Evolutionary conservation across 176 grass and related monocot species (phyloP).

Genomic region (Oropetium thomaeum): DNA sequence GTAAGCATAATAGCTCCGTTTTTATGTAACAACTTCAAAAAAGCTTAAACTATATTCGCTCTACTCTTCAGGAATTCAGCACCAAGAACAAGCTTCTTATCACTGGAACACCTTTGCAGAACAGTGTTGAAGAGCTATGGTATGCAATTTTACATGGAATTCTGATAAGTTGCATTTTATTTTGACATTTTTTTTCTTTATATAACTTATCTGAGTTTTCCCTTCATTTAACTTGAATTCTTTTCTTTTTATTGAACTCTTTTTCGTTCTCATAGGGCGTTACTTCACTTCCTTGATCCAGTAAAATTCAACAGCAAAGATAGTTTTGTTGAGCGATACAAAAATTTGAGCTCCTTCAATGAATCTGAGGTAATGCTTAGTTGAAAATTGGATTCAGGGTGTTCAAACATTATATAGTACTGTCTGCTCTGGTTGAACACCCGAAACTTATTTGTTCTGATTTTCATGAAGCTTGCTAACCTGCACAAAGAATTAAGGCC

Average conservation of each 20-base stretch:
- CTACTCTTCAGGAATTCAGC: slow-evolving; percentile 73
- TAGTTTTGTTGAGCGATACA: slow-evolving; percentile 98
- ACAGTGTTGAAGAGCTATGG: slow-evolving; percentile 98
- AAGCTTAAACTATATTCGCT: slow-evolving; percentile 16
- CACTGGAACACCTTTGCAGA: slow-evolving; percentile 97
- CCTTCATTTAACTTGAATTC: background rate
- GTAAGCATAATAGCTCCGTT: background rate
- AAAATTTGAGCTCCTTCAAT: slow-evolving; percentile 93
- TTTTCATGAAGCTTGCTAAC: slow-evolving; percentile 78
- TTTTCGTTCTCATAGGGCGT: slow-evolving; percentile 50
- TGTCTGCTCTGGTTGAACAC: slow-evolving; percentile 4
- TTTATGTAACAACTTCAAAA: background rate
- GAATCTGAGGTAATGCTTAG: slow-evolving; percentile 71
- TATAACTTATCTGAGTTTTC: background rate
- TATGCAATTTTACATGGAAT: slow-evolving; percentile 33
- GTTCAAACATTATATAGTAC: background rate
- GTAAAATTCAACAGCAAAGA: slow-evolving; percentile 92
- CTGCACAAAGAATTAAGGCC: slow-evolving; percentile 97
- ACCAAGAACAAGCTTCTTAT: slow-evolving; percentile 99
- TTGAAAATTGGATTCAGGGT: background rate
- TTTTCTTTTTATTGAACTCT: slow-evolving; percentile 10
- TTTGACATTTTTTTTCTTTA: slow-evolving; percentile 13
- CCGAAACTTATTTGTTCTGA: slow-evolving; percentile 23
- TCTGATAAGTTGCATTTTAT: background rate
- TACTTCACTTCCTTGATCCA: slow-evolving; percentile 98